phyloP scores from a whole-genome alignment of 441 rosid species.

The Jatropha multifida region DNA sequence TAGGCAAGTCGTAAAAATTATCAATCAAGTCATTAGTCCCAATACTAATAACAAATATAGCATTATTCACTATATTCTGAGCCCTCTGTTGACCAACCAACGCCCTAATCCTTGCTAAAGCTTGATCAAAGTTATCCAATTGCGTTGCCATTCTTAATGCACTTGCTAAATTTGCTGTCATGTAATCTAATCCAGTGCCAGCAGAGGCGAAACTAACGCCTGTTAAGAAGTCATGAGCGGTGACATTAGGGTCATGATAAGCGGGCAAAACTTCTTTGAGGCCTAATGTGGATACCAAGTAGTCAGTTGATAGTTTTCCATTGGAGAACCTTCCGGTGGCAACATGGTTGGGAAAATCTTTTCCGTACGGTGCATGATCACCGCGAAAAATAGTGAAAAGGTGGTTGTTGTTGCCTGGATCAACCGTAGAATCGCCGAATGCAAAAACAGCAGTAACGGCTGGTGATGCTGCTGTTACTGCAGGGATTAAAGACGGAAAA shows the following conservation, averaged over 20 bases:
- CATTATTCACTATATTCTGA: not conserved
- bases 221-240: constrained; percentile 25
- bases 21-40: constrained; percentile 1
- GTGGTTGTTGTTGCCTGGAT: constrained; percentile 20
- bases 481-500: too few relatives aligned
- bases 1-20: constrained; percentile 4
- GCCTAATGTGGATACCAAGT: constrained; percentile 15
- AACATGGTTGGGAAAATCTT: constrained; percentile 6
- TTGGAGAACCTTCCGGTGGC: constrained; percentile 17
- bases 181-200: constrained; percentile 30
- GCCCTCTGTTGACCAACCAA: constrained; percentile 3
- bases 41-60: constrained; percentile 4
- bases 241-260: constrained; percentile 30
- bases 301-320: constrained; percentile 17
- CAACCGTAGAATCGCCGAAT: constrained; percentile 20
- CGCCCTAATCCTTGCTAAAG: not conserved
- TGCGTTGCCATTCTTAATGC: not conserved
- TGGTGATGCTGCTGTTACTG: constrained; percentile 1
- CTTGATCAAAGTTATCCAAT: constrained; percentile 8
- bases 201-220: constrained; percentile 33
- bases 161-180: constrained; percentile 11
- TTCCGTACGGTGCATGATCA: constrained; percentile 16
- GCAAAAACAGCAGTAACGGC: not conserved
- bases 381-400: not conserved
- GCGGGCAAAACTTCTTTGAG: constrained; percentile 31